Evolutionary conservation across 2,329 filamentous ascomycete genomes (phyloP).

Genomic region (Aspergillus texensis): DNA sequence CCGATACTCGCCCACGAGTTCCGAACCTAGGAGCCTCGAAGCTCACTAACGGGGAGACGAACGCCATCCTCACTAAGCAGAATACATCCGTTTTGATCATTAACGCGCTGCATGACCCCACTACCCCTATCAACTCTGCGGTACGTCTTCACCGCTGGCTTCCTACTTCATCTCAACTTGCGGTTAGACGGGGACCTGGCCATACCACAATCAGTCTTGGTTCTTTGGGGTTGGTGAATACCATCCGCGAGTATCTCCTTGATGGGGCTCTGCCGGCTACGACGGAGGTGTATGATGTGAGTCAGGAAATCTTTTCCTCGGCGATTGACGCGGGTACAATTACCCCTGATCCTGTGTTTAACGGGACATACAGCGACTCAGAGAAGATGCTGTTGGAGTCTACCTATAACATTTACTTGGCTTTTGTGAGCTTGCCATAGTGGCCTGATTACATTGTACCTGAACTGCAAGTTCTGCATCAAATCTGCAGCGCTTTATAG

Average conservation of each 20-base stretch:
- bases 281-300: background rate
- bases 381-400: background rate
- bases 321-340: background rate
- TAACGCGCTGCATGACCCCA: background rate
- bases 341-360: background rate
- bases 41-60: background rate
- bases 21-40: background rate
- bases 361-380: background rate
- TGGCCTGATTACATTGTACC: accelerated
- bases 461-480: no score
- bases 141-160: background rate
- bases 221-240: background rate
- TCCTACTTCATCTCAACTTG: background rate
- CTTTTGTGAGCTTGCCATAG: background rate
- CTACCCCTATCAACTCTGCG: background rate
- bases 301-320: background rate
- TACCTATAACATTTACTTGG: background rate
- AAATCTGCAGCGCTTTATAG: no score
- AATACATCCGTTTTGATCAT: background rate
- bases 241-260: background rate
- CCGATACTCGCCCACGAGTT: background rate
- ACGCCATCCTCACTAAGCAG: background rate
- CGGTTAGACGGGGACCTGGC: background rate
- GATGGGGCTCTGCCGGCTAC: background rate
- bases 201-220: background rate